Base-by-base conservation (phyloP, 2,329 filamentous ascomycete species). In the Berkeleyomyces basicola region DNA sequence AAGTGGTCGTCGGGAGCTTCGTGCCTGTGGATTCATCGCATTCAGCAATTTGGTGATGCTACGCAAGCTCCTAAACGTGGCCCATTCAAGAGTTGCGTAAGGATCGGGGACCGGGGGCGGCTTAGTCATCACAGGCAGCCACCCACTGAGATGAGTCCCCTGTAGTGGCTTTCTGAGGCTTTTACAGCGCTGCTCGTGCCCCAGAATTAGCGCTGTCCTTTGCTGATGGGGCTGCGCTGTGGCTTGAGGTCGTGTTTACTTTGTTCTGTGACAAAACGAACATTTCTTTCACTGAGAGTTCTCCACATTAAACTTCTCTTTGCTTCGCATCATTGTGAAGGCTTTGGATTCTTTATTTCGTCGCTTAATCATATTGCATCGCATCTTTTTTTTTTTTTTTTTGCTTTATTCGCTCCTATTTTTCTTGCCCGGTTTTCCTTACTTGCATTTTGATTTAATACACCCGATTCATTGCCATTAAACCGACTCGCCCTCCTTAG, bases 1-100 rank as follows among this genome's bases (percentile, higher is more conserved):
- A 62, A 49, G 39, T 16, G 31, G 58, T 33, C 7, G 58, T 49
- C 33, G 43, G 49, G 53, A 43, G 60, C 60, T 62, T 59, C 49
- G 55, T 53, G 49, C 46, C 14, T 33, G n/a, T 59, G 14, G 23
- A 39, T 49, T 43, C 43, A 36, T 61, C 58, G 33, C 51, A 31
- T 40, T 63, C 43, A 47, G 43, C 53, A 61, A 58, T 59, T 59
- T 62, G 44, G 37, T 57, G 55, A 62, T 59, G 40, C 60, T 64
- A 64, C 47, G 60, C 57, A 64, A 64, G 60, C 60, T 64, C 60
- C 60, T 62, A 55, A 64, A 64, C 63, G 63, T 64, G 63, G 63
- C 63, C 63, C 63, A 64, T 64, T 62, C 63, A 44, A 47, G n/a
- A 60, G 44, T 43, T 47, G 53, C 33, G 33, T 10, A 53, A 61